Evolutionary conservation across 2,329 filamentous ascomycete species (phyloP).

Genomic region (Trichoderma brevicompactum): DNA sequence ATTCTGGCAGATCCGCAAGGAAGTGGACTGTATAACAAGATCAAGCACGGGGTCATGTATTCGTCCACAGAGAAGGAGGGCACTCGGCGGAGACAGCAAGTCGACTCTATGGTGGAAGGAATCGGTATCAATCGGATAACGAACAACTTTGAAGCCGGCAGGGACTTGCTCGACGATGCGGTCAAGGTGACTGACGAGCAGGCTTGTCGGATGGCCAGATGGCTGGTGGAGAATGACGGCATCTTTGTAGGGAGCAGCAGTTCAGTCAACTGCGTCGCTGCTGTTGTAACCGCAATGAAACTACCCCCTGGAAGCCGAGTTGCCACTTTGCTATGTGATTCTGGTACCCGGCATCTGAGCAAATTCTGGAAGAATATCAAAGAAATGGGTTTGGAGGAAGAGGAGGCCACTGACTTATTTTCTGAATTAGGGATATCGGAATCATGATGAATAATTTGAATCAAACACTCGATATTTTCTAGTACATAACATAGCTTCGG

Average conservation of each 20-base stretch:
- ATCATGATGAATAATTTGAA: slow-evolving; percentile 4
- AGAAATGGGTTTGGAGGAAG: slow-evolving; percentile 68
- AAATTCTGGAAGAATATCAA: slow-evolving; percentile 82
- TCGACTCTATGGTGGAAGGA: slow-evolving; percentile 95
- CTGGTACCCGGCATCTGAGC: slow-evolving; percentile 79
- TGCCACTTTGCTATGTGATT: slow-evolving; percentile 85
- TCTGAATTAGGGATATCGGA: slow-evolving; percentile 52
- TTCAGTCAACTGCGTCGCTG: slow-evolving; percentile 92
- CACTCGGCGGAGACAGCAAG: slow-evolving; percentile 83
- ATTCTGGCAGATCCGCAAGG: slow-evolving; percentile 94
- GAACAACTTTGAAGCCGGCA: slow-evolving; percentile 85
- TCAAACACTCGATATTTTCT: not conserved
- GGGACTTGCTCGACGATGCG: slow-evolving; percentile 87
- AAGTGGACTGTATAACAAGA: slow-evolving; percentile 88
- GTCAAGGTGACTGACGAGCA: slow-evolving; percentile 87
- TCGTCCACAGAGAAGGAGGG: slow-evolving; percentile 86
- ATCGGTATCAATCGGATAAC: slow-evolving; percentile 96
- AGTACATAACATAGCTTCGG: not conserved
- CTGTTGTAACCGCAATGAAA: slow-evolving; percentile 68
- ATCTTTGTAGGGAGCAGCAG: slow-evolving; percentile 94
- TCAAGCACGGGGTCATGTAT: slow-evolving; percentile 96
- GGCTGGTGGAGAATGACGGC: slow-evolving; percentile 93
- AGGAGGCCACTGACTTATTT: slow-evolving; percentile 54
- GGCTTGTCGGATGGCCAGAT: slow-evolving; percentile 91
- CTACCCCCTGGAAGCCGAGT: slow-evolving; percentile 67